A percentile compares a stretch with the other conserved stretches of the same genome.
Conservation (phyloP, 2,329 filamentous ascomycete species). For the Hirsutella rhossiliensis region DNA sequence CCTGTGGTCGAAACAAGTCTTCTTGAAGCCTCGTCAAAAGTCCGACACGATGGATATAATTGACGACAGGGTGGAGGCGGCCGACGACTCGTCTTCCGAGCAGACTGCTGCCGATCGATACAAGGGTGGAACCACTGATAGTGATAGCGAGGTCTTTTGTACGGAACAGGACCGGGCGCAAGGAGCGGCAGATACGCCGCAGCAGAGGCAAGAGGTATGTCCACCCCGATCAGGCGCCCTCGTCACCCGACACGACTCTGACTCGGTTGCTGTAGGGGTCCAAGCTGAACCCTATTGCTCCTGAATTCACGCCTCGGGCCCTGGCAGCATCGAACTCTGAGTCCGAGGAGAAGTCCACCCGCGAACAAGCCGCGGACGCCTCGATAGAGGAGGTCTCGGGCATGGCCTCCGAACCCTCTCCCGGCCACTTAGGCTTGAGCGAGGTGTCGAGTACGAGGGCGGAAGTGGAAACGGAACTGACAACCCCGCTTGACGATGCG, state of each 20-base stretch:
- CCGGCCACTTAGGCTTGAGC: conserved; percentile 15
- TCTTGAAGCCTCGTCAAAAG: conserved; percentile 34
- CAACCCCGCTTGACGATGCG: too few species aligned
- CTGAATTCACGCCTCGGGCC: conserved; percentile 38
- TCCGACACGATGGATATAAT: conserved; percentile 1
- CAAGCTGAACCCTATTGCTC: conserved; percentile 42
- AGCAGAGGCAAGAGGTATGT: conserved; percentile 36
- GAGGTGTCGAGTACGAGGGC: too few species aligned
- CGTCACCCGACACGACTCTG: conserved; percentile 25
- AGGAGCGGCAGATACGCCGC: conserved; percentile 19
- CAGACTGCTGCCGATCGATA: conserved; percentile 21
- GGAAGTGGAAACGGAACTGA: conserved; percentile 9
- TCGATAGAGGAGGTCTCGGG: neutral
- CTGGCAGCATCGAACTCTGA: neutral
- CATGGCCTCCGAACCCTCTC: neutral
- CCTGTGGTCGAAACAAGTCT: conserved; percentile 53
- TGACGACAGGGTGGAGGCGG: conserved; percentile 11
- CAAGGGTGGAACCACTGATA: conserved; percentile 10
- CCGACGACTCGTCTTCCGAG: conserved; percentile 25
- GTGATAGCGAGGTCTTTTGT: conserved; percentile 12
- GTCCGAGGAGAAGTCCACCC: neutral
- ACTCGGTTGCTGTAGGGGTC: conserved; percentile 31
- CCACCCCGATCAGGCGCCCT: neutral
- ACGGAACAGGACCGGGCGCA: conserved; percentile 8
- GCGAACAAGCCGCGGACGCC: neutral